Evolutionary conservation across 2,329 filamentous ascomycete genomes (phyloP).

Genomic region (Ophiostoma sp.): DNA sequence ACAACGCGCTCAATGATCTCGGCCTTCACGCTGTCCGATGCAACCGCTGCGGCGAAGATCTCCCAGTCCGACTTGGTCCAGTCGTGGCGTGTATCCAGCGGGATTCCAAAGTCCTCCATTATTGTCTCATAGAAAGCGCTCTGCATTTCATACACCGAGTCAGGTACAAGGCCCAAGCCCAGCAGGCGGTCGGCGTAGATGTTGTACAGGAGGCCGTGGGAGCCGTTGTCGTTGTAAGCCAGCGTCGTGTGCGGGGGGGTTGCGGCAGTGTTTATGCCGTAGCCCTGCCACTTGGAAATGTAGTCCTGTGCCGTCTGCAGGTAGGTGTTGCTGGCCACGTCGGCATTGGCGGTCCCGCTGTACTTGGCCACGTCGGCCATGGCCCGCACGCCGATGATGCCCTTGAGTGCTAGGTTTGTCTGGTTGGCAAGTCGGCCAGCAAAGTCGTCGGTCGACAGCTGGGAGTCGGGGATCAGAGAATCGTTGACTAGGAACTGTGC

Average conservation of each 20-base stretch:
- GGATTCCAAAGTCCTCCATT: slow-evolving; percentile 70
- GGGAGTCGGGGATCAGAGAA: slow-evolving; percentile 62
- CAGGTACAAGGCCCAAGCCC: slow-evolving; percentile 69
- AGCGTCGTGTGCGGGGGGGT: slow-evolving; percentile 64
- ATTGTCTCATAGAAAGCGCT: slow-evolving; percentile 69
- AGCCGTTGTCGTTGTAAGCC: slow-evolving; percentile 61
- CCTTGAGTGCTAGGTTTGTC: slow-evolving; percentile 71
- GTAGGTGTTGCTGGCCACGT: slow-evolving; percentile 11
- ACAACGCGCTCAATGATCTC: slow-evolving; percentile 66
- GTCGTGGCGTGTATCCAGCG: slow-evolving; percentile 72
- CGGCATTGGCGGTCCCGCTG: slow-evolving; percentile 48
- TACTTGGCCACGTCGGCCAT: slow-evolving; percentile 64
- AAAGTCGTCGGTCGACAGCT: slow-evolving; percentile 70
- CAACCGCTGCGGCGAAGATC: slow-evolving; percentile 74
- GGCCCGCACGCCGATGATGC: slow-evolving; percentile 71
- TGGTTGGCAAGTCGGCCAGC: slow-evolving; percentile 65
- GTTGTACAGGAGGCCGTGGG: slow-evolving; percentile 65
- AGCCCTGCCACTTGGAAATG: slow-evolving; percentile 64
- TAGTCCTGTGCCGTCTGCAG: slow-evolving; percentile 43
- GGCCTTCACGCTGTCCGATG: slow-evolving; percentile 52
- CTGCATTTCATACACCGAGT: slow-evolving; percentile 70
- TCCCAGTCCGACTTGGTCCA: slow-evolving; percentile 89
- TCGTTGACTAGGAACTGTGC: slow-evolving; percentile 66
- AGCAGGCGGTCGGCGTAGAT: slow-evolving; percentile 74
- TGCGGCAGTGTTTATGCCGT: slow-evolving; percentile 63